phyloP scores from a whole-genome alignment of 1,284 basidiomycete genomes.

The Apiotrichum gracile region DNA sequence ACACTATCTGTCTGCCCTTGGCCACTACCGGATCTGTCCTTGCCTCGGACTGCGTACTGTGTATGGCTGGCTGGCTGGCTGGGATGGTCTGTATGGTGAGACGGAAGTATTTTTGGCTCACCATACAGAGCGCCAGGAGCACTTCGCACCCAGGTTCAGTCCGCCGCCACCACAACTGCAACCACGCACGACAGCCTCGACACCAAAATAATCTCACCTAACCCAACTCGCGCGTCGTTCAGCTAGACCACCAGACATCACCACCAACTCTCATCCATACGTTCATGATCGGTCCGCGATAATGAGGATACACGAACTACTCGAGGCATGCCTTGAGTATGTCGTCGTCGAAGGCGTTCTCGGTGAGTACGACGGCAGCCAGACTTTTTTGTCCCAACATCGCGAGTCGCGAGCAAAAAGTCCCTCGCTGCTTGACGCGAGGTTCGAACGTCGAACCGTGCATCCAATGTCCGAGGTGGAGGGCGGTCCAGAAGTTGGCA shows the following conservation, averaged over 20 bases:
- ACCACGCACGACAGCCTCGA: too few species aligned
- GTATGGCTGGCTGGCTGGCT: too few species aligned
- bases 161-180: neutral
- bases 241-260: neutral
- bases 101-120: neutral
- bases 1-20: too few species aligned
- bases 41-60: too few species aligned
- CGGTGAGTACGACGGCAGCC: slow-evolving; percentile 39
- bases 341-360: slow-evolving; percentile 38
- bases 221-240: too few species aligned
- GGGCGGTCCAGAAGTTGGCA: slow-evolving; percentile 7
- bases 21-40: too few species aligned
- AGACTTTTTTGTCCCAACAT: neutral
- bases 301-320: slow-evolving; percentile 43
- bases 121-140: too few species aligned
- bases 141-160: neutral
- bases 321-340: slow-evolving; percentile 40
- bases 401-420: slow-evolving; percentile 4
- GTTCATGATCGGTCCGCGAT: neutral
- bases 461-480: slow-evolving; percentile 9
- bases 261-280: neutral
- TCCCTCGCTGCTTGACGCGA: neutral
- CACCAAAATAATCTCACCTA: too few species aligned
- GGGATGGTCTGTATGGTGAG: neutral
- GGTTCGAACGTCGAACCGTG: slow-evolving; percentile 15